A percentile compares a stretch with the other conserved stretches of the same genome.
These are phyloP conservation scores for Collybiopsis luxurians DNA, from an alignment of 768 basidiomycete genomes.

Conservation along the genomic window DNA sequence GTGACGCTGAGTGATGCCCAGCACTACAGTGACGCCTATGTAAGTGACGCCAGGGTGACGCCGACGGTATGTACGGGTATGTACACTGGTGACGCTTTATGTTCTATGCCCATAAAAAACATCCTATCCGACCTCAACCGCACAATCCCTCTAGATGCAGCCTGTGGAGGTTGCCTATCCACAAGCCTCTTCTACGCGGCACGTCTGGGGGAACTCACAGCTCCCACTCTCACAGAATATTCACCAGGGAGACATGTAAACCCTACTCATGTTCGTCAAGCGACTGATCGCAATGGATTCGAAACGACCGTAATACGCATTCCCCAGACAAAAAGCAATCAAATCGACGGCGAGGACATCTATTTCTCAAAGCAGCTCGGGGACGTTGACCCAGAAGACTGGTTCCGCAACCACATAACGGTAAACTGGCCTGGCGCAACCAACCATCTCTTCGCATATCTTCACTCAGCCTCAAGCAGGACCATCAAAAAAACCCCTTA, in stretches of 20 bases:
- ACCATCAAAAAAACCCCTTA: not conserved
- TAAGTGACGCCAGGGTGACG: no score
- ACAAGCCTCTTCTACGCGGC: constrained; percentile 33
- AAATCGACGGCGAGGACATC: constrained; percentile 26
- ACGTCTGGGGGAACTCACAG: constrained; percentile 35
- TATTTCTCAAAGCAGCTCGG: constrained; percentile 27
- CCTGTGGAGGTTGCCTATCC: constrained; percentile 35
- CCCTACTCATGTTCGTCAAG: constrained; percentile 12
- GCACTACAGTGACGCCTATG: no score
- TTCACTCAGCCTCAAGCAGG: not conserved
- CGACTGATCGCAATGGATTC: constrained; percentile 21
- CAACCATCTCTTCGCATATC: constrained; percentile 28
- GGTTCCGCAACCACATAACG: constrained; percentile 22
- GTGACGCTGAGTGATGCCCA: no score
- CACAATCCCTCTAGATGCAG: constrained; percentile 24
- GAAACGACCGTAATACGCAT: constrained; percentile 22
- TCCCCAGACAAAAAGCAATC: constrained; percentile 22
- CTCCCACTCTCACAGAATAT: constrained; percentile 27
- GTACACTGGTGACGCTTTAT: no score
- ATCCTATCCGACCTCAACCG: constrained; percentile 24
- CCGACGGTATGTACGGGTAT: no score
- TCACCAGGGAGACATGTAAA: constrained; percentile 26
- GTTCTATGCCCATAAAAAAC: no score
- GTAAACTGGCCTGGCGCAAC: constrained; percentile 24
- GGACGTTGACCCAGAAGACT: constrained; percentile 19